Percentiles rank a stretch among this genome's conserved stretches.
These are phyloP conservation scores for Cyanodermella asteris DNA, from an alignment of 2,329 filamentous ascomycete genomes.

Conservation along the genomic window DNA sequence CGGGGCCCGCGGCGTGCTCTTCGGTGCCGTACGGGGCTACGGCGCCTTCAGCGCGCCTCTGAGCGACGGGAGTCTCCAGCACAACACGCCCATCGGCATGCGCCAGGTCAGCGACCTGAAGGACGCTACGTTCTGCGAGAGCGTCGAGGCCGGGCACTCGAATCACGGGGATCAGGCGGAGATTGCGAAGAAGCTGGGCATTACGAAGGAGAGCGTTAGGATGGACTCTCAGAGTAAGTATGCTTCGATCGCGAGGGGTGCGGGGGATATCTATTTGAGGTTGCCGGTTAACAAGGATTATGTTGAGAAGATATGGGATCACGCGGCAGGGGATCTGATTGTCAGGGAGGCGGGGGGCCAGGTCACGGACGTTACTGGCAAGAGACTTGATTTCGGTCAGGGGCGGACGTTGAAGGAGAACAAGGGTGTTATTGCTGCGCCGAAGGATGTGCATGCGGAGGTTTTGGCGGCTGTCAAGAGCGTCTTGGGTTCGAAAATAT, in stretches of 20 bases:
- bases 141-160: conserved; percentile 82
- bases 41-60: conserved; percentile 67
- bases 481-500: conserved; percentile 42
- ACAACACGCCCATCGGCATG: conserved; percentile 53
- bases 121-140: conserved; percentile 84
- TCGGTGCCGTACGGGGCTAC: conserved; percentile 58
- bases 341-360: conserved; percentile 82
- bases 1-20: conserved; percentile 62
- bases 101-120: conserved; percentile 50
- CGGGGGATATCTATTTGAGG: conserved; percentile 83
- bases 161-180: conserved; percentile 69
- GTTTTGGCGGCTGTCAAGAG: conserved; percentile 67
- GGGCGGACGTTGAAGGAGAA: conserved; percentile 75
- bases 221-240: conserved; percentile 99
- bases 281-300: conserved; percentile 71
- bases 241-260: conserved; percentile 78
- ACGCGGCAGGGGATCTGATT: conserved; percentile 84
- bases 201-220: conserved; percentile 70
- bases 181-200: conserved; percentile 67
- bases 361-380: conserved; percentile 76
- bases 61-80: conserved; percentile 29
- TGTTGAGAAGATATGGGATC: conserved; percentile 99
- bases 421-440: conserved; percentile 83
- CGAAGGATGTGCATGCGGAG: conserved; percentile 48
- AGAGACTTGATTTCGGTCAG: conserved; percentile 62